Base-by-base conservation (phyloP, 23 red algal genomes). In the Porphyridium purpureum region DNA sequence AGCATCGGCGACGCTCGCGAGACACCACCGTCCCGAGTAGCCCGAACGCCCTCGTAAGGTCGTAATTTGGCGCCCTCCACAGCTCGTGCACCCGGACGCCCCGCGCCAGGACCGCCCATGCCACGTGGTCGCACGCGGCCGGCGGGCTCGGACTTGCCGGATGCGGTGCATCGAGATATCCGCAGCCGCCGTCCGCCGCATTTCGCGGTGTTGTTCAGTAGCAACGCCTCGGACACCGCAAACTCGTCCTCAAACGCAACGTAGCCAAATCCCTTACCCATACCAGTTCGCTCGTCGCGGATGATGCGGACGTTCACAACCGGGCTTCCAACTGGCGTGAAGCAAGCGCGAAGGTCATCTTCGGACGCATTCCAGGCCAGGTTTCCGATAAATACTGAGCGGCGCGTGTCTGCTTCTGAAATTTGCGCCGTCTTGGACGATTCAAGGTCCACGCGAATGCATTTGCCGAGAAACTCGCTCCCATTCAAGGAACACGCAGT, bases 311-410 rank as follows among this genome's bases (percentile, higher is more conserved):
- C 64, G 35, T 70, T 57, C n/a, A n/a, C n/a, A n/a, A n/a, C n/a
- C n/a, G n/a, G n/a, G n/a, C n/a, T n/a, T n/a, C n/a, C n/a, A n/a
- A n/a, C n/a, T n/a, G 44, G 44, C 44, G 59, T 1, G 21, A 64
- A 64, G 29, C 3, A 15, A n/a, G 23, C 55, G 19, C 48, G 49
- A 4, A 94, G 49, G 33, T 94, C 76, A 47, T 94, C 76, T 24
- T 94, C 87, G 14, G 51, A 33, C 7, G 64, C 79, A 33, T 82
- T 71, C 78, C 76, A 94, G 6, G 87, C 76, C 54, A 94, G 24
- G 52, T 94, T 94, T 27, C 87, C 87, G 8, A 94, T 52, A 50
- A 94, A 83, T 14, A 94, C 21, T 30, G 52, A 83, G n/a, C 36
- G 21, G 38, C 64, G 42, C 49, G 48, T 15, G 31, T 74, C 5